These are phyloP conservation scores for Euptelea pleiosperma DNA, from an alignment of 164 flowering plant genomes.

Conservation along the genomic window DNA sequence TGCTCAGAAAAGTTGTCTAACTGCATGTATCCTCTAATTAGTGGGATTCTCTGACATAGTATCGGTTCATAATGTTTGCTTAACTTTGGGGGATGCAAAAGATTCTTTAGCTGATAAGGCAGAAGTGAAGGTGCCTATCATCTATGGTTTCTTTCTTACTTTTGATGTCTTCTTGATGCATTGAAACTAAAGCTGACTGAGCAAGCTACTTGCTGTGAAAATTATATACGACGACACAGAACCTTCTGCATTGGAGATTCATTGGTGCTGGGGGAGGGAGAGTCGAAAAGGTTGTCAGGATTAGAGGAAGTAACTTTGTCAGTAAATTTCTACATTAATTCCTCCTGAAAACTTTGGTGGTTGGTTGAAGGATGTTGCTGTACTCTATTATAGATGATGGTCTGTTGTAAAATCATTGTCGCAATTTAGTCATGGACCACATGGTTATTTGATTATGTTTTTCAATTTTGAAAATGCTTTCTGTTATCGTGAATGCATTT, in stretches of 20 bases:
- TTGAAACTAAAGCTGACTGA: background rate
- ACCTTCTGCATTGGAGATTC: background rate
- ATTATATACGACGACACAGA: background rate
- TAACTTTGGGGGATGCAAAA: background rate
- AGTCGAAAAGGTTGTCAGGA: background rate
- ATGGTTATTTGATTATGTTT: background rate
- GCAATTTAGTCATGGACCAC: background rate
- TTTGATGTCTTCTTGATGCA: background rate
- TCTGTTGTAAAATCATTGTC: slow-evolving; percentile 2
- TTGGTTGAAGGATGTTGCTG: slow-evolving; percentile 1
- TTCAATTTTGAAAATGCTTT: background rate
- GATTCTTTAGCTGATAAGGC: slow-evolving; percentile 6
- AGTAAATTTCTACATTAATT: background rate
- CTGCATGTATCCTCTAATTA: background rate
- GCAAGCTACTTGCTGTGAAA: background rate
- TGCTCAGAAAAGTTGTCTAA: background rate
- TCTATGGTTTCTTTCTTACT: background rate
- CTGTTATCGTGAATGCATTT: no score
- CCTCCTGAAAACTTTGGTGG: slow-evolving; percentile 1
- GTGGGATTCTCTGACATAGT: background rate
- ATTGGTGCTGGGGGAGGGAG: background rate
- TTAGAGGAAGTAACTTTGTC: background rate
- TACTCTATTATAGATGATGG: slow-evolving; percentile 7
- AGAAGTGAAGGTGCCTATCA: slow-evolving; percentile 1
- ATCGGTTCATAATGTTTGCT: background rate